These are phyloP conservation scores for Metschnikowia drakensbergensis DNA, from an alignment of 805 yeast species.

Conservation along the genomic window DNA sequence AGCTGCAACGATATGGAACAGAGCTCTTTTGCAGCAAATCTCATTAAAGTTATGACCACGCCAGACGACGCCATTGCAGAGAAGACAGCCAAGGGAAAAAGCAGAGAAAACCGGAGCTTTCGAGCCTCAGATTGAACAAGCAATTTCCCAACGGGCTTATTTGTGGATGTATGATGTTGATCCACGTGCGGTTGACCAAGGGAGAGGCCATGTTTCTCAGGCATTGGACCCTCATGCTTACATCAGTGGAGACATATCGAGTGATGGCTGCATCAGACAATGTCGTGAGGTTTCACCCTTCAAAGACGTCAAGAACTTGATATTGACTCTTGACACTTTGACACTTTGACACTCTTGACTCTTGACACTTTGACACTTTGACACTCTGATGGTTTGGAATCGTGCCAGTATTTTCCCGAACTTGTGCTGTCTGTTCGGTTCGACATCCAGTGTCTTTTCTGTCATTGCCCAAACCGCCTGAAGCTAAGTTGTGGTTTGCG, in stretches of 20 bases:
- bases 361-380: too few species aligned
- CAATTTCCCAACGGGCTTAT: slow-evolving; percentile 95
- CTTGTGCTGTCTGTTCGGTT: too few species aligned
- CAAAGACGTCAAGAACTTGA: slow-evolving; percentile 89
- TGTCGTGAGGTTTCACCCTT: slow-evolving; percentile 98
- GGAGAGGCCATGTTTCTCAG: slow-evolving; percentile 97
- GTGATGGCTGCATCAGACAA: slow-evolving; percentile 99
- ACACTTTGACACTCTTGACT: too few species aligned
- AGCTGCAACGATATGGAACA: slow-evolving; percentile 49
- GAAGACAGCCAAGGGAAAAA: slow-evolving; percentile 56
- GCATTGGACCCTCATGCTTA: slow-evolving; percentile 99
- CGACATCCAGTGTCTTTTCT: too few species aligned
- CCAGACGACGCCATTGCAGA: slow-evolving; percentile 53
- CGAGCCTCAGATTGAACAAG: slow-evolving; percentile 69
- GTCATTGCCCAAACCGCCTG: too few species aligned
- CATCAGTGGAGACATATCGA: slow-evolving; percentile 96
- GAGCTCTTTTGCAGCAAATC: slow-evolving; percentile 64
- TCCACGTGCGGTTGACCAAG: slow-evolving; percentile 73
- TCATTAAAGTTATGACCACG: slow-evolving; percentile 81
- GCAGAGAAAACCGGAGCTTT: slow-evolving; percentile 55
- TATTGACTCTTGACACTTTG: slow-evolving; percentile 34
- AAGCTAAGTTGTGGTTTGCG: too few species aligned
- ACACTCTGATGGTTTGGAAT: too few species aligned
- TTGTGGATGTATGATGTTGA: slow-evolving; percentile 93
- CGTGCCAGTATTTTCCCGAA: too few species aligned